Conservation (phyloP, 352 stramenopile species). For the Globisporangium paddicum region DNA sequence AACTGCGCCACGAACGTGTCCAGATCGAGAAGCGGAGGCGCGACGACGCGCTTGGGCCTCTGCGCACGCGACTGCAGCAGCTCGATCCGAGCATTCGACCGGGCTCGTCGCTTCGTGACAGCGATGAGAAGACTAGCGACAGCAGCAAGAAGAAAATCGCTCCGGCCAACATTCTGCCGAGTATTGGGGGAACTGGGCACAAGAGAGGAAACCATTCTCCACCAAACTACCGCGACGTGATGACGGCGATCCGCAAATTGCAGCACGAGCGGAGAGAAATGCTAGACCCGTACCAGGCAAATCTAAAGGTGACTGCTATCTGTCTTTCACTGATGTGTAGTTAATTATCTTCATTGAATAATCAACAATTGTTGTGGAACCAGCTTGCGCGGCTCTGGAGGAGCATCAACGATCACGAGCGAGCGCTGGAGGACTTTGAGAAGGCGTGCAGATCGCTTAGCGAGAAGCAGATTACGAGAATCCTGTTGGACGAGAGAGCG, state of each 20-base stretch:
- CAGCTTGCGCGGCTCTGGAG: constrained; percentile 58
- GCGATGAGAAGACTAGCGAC: background rate
- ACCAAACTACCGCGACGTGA: constrained; percentile 33
- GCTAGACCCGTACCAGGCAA: constrained; percentile 42
- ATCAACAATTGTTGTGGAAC: too few species aligned
- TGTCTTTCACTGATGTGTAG: too few species aligned
- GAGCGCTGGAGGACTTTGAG: constrained; percentile 48
- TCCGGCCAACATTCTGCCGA: constrained; percentile 6
- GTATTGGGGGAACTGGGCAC: constrained; percentile 3
- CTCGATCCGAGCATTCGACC: constrained; percentile 19
- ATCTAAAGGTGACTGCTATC: constrained; percentile 47
- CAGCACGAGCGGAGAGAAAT: constrained; percentile 33
- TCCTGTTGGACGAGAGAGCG: constrained; percentile 25
- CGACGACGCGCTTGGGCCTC: constrained; percentile 16
- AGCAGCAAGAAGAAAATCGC: background rate
- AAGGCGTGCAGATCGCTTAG: constrained; percentile 32
- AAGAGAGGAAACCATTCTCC: constrained; percentile 4
- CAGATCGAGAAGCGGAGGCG: constrained; percentile 30
- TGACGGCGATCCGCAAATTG: constrained; percentile 36
- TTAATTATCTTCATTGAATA: too few species aligned
- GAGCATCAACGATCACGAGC: constrained; percentile 40
- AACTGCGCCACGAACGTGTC: constrained; percentile 37
- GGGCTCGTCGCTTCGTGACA: background rate
- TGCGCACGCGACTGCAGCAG: constrained; percentile 24
- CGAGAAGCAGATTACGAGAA: constrained; percentile 23